Evolutionary conservation across 257 asterid species (phyloP).

Genomic region (Rhazya stricta): DNA sequence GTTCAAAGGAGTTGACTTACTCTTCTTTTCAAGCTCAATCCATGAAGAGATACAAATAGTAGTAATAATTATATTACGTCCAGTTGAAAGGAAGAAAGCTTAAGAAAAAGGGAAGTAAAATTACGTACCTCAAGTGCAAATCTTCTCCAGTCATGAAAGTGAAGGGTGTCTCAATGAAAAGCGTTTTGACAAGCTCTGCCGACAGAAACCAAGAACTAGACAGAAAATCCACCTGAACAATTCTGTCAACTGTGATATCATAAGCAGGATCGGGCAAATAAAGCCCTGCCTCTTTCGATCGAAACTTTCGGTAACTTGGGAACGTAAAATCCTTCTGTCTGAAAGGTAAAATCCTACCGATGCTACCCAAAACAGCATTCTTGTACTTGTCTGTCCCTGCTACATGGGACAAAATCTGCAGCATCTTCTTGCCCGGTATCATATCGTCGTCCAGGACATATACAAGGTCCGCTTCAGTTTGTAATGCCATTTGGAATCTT

Average conservation of each 20-base stretch:
- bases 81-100: not conserved
- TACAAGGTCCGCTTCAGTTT: slow-evolving; percentile 76
- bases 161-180: slow-evolving; percentile 80
- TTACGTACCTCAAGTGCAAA: slow-evolving; percentile 70
- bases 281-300: slow-evolving; percentile 88
- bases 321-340: slow-evolving; percentile 71
- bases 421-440: slow-evolving; percentile 87
- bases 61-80: too few species aligned
- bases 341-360: slow-evolving; percentile 90
- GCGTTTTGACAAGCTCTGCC: slow-evolving; percentile 74
- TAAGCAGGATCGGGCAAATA: slow-evolving; percentile 98
- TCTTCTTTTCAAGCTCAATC: not conserved
- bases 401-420: slow-evolving; percentile 70
- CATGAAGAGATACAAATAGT: too few species aligned
- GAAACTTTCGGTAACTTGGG: slow-evolving; percentile 83
- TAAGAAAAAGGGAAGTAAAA: not conserved
- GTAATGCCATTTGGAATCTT: slow-evolving; percentile 86
- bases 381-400: slow-evolving; percentile 85
- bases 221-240: slow-evolving; percentile 88
- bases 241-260: slow-evolving; percentile 58
- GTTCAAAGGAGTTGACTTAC: not conserved
- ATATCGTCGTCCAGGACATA: slow-evolving; percentile 87
- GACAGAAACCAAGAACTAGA: slow-evolving; percentile 97
- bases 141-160: slow-evolving; percentile 95
- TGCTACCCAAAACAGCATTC: slow-evolving; percentile 84